Conservation (phyloP, 768 basidiomycete genomes). For the Suillus luteus region DNA sequence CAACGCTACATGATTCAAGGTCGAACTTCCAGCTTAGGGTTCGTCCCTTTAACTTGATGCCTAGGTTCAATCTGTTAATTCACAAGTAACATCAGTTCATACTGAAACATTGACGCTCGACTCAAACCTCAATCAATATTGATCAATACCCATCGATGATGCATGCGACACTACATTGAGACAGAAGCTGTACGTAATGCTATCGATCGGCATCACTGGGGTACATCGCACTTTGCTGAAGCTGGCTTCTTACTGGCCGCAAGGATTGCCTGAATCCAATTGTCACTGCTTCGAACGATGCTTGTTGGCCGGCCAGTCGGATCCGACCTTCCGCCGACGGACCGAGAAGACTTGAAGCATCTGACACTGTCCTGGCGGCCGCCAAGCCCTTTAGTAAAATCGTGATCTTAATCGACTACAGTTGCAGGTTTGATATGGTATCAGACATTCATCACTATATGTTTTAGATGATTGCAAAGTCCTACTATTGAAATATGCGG, state of each 20-base stretch:
- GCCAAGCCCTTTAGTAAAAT: neutral
- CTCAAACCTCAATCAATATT: neutral
- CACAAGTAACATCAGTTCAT: neutral
- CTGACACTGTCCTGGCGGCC: neutral
- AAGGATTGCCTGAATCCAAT: neutral
- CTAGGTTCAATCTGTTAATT: neutral
- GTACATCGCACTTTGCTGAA: neutral
- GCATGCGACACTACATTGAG: neutral
- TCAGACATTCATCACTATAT: neutral
- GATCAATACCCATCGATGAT: neutral
- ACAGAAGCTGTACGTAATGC: neutral
- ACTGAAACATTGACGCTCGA: neutral
- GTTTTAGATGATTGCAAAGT: neutral
- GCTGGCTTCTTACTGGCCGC: neutral
- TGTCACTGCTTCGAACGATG: neutral
- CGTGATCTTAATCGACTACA: neutral
- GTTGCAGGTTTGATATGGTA: neutral
- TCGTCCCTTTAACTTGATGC: neutral
- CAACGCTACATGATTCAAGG: neutral
- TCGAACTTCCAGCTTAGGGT: neutral
- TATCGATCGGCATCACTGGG: neutral
- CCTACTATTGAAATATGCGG: neutral
- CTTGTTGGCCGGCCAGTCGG: neutral
- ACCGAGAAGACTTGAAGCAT: neutral
- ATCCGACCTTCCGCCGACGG: neutral